Evolutionary conservation across 257 asterid species (phyloP).

Genomic region (Scutellaria minor): DNA sequence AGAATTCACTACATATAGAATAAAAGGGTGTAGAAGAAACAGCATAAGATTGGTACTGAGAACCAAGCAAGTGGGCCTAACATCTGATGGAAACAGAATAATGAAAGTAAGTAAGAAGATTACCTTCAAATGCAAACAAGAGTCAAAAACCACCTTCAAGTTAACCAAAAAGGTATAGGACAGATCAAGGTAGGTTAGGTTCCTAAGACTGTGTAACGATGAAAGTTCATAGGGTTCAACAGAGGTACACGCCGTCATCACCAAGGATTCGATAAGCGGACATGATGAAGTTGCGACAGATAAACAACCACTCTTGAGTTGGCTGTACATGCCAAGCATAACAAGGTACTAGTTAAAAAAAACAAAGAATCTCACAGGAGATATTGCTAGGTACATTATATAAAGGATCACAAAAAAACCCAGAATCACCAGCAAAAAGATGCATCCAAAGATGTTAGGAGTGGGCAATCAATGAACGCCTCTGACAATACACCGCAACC

Average conservation of each 20-base stretch:
- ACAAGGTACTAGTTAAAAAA: slow-evolving; percentile 20
- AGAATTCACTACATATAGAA: background rate
- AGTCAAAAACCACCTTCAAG: slow-evolving; percentile 68
- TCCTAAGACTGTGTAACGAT: slow-evolving; percentile 57
- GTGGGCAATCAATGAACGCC: slow-evolving; percentile 74
- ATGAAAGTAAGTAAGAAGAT: slow-evolving; percentile 20
- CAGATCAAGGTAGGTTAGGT: slow-evolving; percentile 72
- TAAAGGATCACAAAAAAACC: background rate
- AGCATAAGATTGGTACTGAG: background rate
- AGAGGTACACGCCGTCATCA: slow-evolving; percentile 74
- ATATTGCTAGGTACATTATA: background rate
- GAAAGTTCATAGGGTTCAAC: slow-evolving; percentile 66
- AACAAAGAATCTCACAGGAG: slow-evolving; percentile 4
- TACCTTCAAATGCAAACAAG: slow-evolving; percentile 72
- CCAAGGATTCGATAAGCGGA: slow-evolving; percentile 71
- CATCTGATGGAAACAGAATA: background rate
- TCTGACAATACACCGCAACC: slow-evolving; percentile 81
- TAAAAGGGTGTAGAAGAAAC: background rate
- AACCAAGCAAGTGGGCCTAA: slow-evolving; percentile 1
- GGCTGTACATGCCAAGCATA: slow-evolving; percentile 52
- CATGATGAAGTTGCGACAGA: slow-evolving; percentile 69
- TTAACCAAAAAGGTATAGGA: slow-evolving; percentile 72
- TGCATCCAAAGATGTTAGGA: slow-evolving; percentile 77
- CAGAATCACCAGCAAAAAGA: slow-evolving; percentile 80
- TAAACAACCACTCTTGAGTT: slow-evolving; percentile 74